Evolutionary conservation across 495 filamentous ascomycete species (phyloP).

Genomic region (Aspergillus cristatus): DNA sequence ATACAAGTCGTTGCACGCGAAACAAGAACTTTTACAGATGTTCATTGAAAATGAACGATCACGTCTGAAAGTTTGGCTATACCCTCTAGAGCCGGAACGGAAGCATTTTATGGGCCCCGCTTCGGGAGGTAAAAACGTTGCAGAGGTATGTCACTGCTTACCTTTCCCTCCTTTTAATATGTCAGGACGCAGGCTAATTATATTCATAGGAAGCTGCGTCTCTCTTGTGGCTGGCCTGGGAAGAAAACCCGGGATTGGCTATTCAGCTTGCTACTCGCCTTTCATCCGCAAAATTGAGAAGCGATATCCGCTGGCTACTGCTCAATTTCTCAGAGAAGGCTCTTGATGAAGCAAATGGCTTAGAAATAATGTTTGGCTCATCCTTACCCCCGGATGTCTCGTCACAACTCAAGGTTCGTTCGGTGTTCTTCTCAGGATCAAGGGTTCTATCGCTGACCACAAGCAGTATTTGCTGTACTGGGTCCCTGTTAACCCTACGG

Average conservation of each 20-base stretch:
- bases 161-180: background rate
- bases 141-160: constrained; percentile 17
- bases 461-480: constrained; percentile 82
- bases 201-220: constrained; percentile 27
- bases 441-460: constrained; percentile 23
- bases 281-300: constrained; percentile 58
- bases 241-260: constrained; percentile 69
- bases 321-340: constrained; percentile 76
- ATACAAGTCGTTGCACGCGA: constrained; percentile 58
- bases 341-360: constrained; percentile 65
- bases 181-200: too few species aligned
- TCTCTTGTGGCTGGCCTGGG: constrained; percentile 75
- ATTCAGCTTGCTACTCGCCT: constrained; percentile 75
- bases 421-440: background rate
- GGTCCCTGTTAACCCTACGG: constrained; percentile 87
- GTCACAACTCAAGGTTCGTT: constrained; percentile 69
- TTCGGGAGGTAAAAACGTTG: constrained; percentile 19
- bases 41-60: constrained; percentile 79
- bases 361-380: constrained; percentile 71
- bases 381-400: constrained; percentile 68
- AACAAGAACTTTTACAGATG: constrained; percentile 68
- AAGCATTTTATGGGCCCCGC: constrained; percentile 43
- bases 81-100: constrained; percentile 63
- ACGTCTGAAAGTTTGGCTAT: constrained; percentile 82
- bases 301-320: constrained; percentile 68